Conservation (phyloP, 768 basidiomycete genomes). For the Lentinus tigrinus region DNA sequence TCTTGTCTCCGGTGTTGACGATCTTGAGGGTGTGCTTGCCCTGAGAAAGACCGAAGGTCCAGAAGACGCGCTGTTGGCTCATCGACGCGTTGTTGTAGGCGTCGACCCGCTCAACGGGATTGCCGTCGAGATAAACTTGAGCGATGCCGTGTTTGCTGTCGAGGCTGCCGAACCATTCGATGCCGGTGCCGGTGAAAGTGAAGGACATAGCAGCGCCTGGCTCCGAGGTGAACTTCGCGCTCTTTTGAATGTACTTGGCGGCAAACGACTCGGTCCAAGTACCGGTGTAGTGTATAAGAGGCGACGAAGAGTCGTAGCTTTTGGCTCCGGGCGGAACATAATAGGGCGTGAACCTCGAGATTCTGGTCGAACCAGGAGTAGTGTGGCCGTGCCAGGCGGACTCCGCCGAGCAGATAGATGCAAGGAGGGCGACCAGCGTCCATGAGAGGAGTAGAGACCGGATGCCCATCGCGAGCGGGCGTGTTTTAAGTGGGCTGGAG, state of each 20-base stretch:
- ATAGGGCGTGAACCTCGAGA: slow-evolving; percentile 58
- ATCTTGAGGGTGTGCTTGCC: slow-evolving; percentile 64
- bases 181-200: slow-evolving; percentile 68
- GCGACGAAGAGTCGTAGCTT: slow-evolving; percentile 68
- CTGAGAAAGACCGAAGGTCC: slow-evolving; percentile 49
- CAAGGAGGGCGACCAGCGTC: slow-evolving; percentile 23
- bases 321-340: slow-evolving; percentile 74
- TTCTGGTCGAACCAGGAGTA: slow-evolving; percentile 46
- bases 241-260: slow-evolving; percentile 46
- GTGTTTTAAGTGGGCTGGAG: neutral
- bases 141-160: slow-evolving; percentile 55
- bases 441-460: slow-evolving; percentile 8
- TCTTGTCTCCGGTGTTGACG: slow-evolving; percentile 49
- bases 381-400: slow-evolving; percentile 72
- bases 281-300: slow-evolving; percentile 61
- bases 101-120: slow-evolving; percentile 44
- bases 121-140: slow-evolving; percentile 58
- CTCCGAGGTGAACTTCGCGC: slow-evolving; percentile 49
- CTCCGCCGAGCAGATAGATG: slow-evolving; percentile 28
- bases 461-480: slow-evolving; percentile 14
- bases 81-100: slow-evolving; percentile 35
- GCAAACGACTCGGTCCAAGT: slow-evolving; percentile 58
- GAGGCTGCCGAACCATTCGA: slow-evolving; percentile 75
- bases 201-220: slow-evolving; percentile 51
- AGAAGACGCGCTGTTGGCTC: slow-evolving; percentile 66